A percentile compares a stretch with the other conserved stretches of the same genome.
Conservation (phyloP, 768 basidiomycete species). For the Boletus coccyginus region DNA sequence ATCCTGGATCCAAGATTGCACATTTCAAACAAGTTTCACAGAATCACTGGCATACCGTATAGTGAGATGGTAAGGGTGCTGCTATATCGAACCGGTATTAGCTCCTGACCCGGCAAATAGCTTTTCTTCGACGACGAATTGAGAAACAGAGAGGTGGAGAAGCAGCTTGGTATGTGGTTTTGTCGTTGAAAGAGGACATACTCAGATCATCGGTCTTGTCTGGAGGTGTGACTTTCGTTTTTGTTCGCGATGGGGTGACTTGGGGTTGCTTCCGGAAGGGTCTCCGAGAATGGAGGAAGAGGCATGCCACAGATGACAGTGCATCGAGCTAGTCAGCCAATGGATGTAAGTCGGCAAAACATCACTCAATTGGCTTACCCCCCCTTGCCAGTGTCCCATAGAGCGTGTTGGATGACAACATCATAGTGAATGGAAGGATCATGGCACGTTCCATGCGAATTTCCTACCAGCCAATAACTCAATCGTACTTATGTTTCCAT, state of each 20-base stretch:
- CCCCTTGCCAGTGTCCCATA: background rate
- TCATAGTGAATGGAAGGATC: background rate
- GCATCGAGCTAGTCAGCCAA: constrained; percentile 5
- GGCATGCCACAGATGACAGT: constrained; percentile 28
- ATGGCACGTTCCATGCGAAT: constrained; percentile 5
- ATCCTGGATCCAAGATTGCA: constrained; percentile 75
- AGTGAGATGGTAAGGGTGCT: constrained; percentile 62
- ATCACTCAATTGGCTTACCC: background rate
- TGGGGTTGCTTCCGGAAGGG: constrained; percentile 67
- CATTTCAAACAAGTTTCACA: constrained; percentile 77
- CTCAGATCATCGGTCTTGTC: background rate
- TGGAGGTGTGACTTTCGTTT: constrained; percentile 76
- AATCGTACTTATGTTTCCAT: background rate
- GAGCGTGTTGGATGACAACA: background rate
- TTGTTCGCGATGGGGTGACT: constrained; percentile 64
- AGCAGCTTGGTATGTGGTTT: constrained; percentile 44
- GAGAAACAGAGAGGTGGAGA: constrained; percentile 49
- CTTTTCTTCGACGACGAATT: constrained; percentile 73
- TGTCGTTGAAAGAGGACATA: background rate
- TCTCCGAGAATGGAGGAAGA: constrained; percentile 63
- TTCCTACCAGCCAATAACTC: background rate
- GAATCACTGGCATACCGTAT: constrained; percentile 73
- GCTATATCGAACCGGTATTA: background rate
- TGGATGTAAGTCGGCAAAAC: background rate
- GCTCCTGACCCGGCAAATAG: constrained; percentile 26